Base-by-base conservation (phyloP, 2,329 filamentous ascomycete genomes). In the Exophiala spinifera region DNA sequence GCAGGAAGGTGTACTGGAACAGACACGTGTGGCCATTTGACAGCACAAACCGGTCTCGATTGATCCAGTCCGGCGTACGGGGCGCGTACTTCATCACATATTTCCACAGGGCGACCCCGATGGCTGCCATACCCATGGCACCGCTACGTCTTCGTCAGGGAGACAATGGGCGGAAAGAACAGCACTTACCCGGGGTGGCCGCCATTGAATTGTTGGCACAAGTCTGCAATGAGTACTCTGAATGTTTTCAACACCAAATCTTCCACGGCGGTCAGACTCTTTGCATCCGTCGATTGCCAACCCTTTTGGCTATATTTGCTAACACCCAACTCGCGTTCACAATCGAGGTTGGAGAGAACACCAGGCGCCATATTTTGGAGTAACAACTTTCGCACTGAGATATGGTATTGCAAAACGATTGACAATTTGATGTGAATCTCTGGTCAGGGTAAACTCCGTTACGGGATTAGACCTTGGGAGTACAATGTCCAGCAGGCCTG, bases 151-250 rank as follows among this genome's bases (percentile, higher is more conserved):
- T 4, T n/a, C 20, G 42, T 46, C 21, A 51, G 25, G 21, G 14
- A 17, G 31, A 5, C 23, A 25, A 14, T 36, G 10, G 37, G 8
- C 7, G 21, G 1, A 40, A 25, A 36, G 14, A n/a, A n/a, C 20
- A 44, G 1, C 36, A 55, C 75, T 62, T 72, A 84, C 80, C 84
- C 85, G 15, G 84, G 85, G 64, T 88, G 85, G 0, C 85, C 85
- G 33, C 84, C 84, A 58, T 81, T 81, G 69, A 86, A 88, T 60
- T 88, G 84, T 66, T 88, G 78, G 63, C 84, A 87, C 2, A 88
- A 70, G 65, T 88, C 85, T 42, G 85, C 83, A 55, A 88, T 84
- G 25, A 88, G 70, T 46, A 80, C 72, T 51, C 85, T 75, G 64
- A 86, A 86, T 4, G 79, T 80, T 61, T 76, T 78, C 47, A 87